Base-by-base conservation (phyloP, 2,329 filamentous ascomycete genomes). In the Diaporthe sp. region DNA sequence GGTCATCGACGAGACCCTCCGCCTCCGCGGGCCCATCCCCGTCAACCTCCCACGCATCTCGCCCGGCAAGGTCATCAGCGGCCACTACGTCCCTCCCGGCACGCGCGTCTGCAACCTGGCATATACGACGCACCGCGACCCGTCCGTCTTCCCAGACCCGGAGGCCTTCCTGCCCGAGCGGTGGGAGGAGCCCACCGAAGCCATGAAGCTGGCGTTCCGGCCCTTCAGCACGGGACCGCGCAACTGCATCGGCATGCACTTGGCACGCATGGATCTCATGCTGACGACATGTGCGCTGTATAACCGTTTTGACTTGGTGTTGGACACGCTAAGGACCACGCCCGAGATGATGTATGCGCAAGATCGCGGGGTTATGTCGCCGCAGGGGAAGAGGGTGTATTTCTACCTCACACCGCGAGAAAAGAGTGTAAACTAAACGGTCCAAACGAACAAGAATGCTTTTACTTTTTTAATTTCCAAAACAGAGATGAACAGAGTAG, bases 1-100 rank as follows among this genome's bases (percentile, higher is more conserved):
- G 15, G 80, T 79, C 60, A 76, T 86, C 13, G 79, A 86, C 9
- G 85, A 87, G 77, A 79, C 80, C 13, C 73, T 86, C 53, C 80
- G 85, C 17, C 78, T 86, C 65, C 85, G 83, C 70, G 84, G 85
- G 28, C 72, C 75, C 31, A 72, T 71, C 13, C 75, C 78, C 17
- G 62, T 58, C 12, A 73, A 65, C 28, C 71, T 77, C 51, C 75
- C 73, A 2, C 73, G 78, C 7, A 65, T 46, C 37, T 46, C 65
- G 17, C 65, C 65, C 9, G 37, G 37, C 44, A 34, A 55, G 15
- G n/a, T 8, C 25, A 49, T 70, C 31, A 25, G 42, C 65, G 65
- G 65, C 22, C 22, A 46, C 37, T 28, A 22, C 22, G 49, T 70
- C 31, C 65, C 65, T 17, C 25, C 22, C 19, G 65, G 65, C 44